Percentiles rank a stretch among this genome's conserved stretches.
phyloP scores from a whole-genome alignment of 2,329 filamentous ascomycete genomes.

The Fusarium sp. region DNA sequence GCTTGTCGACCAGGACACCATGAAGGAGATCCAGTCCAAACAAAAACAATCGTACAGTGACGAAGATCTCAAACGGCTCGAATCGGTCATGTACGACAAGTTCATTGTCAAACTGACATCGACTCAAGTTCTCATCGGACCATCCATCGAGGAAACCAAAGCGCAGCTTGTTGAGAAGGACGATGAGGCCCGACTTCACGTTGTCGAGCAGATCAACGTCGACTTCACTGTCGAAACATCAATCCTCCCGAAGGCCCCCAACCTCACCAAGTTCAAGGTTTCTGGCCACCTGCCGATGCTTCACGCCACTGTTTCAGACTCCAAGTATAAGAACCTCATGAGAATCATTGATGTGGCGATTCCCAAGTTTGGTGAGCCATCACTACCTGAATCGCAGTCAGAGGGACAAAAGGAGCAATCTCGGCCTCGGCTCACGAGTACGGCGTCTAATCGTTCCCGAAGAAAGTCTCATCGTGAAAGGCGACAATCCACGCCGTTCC shows the following conservation, averaged over 20 bases:
- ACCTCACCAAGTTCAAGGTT: conserved; percentile 90
- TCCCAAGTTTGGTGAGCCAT: conserved; percentile 74
- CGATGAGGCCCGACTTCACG: conserved; percentile 78
- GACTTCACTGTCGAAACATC: conserved; percentile 97
- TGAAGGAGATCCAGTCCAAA: conserved; percentile 90
- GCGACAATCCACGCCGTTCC: conserved; percentile 76
- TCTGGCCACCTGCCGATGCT: conserved; percentile 92
- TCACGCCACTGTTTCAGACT: conserved; percentile 91
- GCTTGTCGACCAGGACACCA: conserved; percentile 88
- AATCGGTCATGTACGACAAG: conserved; percentile 97
- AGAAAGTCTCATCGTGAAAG: conserved; percentile 59
- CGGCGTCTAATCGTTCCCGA: conserved; percentile 57
- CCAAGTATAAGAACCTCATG: conserved; percentile 98
- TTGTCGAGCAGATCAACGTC: conserved; percentile 97
- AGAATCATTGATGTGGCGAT: conserved; percentile 94
- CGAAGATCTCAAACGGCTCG: conserved; percentile 86
- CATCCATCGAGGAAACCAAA: conserved; percentile 90
- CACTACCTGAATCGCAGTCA: conserved; percentile 37
- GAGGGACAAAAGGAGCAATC: conserved; percentile 39
- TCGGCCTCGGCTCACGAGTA: conserved; percentile 59
- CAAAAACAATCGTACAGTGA: conserved; percentile 89
- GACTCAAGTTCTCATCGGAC: conserved; percentile 94
- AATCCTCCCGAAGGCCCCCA: conserved; percentile 95
- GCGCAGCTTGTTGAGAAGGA: conserved; percentile 77
- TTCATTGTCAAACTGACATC: conserved; percentile 93